Base-by-base conservation (phyloP, 2,329 filamentous ascomycete species). In the Botryotinia narcissicola region DNA sequence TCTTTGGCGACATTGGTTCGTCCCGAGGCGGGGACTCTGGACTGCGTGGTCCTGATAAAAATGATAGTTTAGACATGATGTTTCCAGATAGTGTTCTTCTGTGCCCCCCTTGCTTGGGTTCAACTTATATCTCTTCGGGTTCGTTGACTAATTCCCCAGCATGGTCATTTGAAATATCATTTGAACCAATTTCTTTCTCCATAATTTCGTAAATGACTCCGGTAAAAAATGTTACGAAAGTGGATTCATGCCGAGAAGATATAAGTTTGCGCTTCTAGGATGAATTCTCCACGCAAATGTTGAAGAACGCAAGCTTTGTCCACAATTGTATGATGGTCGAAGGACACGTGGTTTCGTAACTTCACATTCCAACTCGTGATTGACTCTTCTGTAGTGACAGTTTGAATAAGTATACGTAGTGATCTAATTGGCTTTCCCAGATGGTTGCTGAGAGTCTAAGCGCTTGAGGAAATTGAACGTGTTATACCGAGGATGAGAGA, bases 61-160 rank as follows among this genome's bases (percentile, higher is more conserved):
- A 93, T 59, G 91, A 89, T 71, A 95, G 85, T 76, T 87, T 89
- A 59, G 91, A 91, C 44, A 95, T 84, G 61, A 95, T 84, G 74
- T 89, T 88, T 48, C 89, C 89, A 32, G 80, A 81, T 8, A 79
- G 54, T 51, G 69, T 80, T 74, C 81, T 79, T 76, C 78, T 78
- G 73, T 82, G 80, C 35, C 75, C 77, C 40, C 70, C 90, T 88
- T 88, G 86, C 25, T 61, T 48, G 3, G 29, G 20, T 37, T 48
- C 71, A 22, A 54, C 37, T 18, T 32, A 40, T 8, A 35, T 76
- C 69, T 61, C 72, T 71, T 73, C 75, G 59, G 54, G 59, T 32
- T 42, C 63, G 14, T 16, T 73, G 37, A 64, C 70, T 37, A 37
- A 29, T 57, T 68, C 42, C 57, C 60, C 71, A 44, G 48, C 35